Base-by-base conservation (phyloP, 1,284 basidiomycete genomes). In the Pyrrhoderma noxium region DNA sequence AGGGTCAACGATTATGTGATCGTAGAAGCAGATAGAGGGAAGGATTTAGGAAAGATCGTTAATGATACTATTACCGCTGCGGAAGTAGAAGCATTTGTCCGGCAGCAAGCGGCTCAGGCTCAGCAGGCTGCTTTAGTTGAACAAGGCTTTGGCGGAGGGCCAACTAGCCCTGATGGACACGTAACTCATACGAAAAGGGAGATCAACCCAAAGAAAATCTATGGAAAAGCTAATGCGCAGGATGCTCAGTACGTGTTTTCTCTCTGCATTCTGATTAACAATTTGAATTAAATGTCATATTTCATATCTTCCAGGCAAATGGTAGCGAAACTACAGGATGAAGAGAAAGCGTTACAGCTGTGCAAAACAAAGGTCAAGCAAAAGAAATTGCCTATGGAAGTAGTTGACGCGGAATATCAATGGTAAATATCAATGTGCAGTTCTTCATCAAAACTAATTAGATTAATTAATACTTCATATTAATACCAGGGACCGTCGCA, bases 391-490 rank as follows among this genome's bases (percentile, higher is more conserved):
- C 93, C 93, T 14, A 99, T 99, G 95, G 90, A 94, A 68, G 93
- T 99, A 53, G 85, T 96, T 52, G 93, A 96, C 65, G 94, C 93
- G 27, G 95, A 98, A 70, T 97, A 95, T 73, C 95, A 99, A 67
- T 98, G 91, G 91, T 91, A 54, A 38, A 83, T 71, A 11, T 21
- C 54, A 35, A 18, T 36, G n/a, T 25, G 16, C 47, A 31, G 5
- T 47, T 31, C 27, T 44, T 21, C n/a, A 18, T 53, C 36, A 14
- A 13, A 37, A 9, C 11, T 9, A 37, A 37, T 37, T 11, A 9
- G 35, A 40, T 40, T 22, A 40, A 40, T 22, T 40, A 14, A 40
- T n/a, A 19, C 47, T 47, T 39, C 37, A 53, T 16, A 5, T 42
- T 47, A 25, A 21, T 3, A 52, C 1, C 59, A 92, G 89, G 89